phyloP scores from a whole-genome alignment of 139 green algal species.

The Trebouxia sp. region DNA sequence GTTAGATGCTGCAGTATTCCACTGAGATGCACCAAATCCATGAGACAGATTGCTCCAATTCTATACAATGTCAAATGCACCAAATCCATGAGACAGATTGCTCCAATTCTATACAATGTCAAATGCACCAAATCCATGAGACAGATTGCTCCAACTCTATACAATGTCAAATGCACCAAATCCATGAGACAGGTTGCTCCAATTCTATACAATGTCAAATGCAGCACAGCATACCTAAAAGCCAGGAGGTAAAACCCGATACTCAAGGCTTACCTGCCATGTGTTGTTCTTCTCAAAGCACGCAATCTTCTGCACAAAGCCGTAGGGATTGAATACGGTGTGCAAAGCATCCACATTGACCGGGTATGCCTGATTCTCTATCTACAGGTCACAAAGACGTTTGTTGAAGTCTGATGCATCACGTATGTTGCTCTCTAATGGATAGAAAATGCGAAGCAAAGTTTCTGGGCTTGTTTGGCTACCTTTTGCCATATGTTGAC shows the following conservation, averaged over 20 bases:
- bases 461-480: neutral
- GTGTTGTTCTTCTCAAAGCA: constrained; percentile 65
- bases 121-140: no score
- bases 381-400: constrained; percentile 32
- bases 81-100: no score
- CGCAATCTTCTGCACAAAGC: constrained; percentile 69
- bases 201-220: neutral
- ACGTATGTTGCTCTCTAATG: neutral
- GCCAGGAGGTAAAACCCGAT: neutral
- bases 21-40: no score
- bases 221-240: neutral
- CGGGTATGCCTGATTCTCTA: constrained; percentile 65
- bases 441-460: neutral
- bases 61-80: no score
- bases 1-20: no score
- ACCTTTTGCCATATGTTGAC: neutral
- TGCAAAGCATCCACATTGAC: constrained; percentile 70
- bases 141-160: no score
- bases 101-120: no score
- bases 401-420: neutral
- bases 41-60: no score
- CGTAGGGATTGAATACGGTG: constrained; percentile 70
- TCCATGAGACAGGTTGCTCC: no score
- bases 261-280: constrained; percentile 25
- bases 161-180: no score